phyloP scores from a whole-genome alignment of 2,329 filamentous ascomycete genomes.

The Karstenula rhodostoma region DNA sequence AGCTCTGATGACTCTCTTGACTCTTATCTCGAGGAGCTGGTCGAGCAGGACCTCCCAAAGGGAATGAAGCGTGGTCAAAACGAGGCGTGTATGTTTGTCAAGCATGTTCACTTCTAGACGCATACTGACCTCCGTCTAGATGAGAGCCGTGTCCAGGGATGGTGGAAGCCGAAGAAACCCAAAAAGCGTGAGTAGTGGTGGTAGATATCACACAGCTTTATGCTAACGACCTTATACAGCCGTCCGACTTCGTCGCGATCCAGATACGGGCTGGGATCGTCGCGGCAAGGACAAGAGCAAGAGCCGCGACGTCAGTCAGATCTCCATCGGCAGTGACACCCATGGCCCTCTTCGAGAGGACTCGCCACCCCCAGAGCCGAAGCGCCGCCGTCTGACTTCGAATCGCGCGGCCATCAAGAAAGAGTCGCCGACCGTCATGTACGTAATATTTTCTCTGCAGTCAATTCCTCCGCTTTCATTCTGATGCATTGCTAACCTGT shows the following conservation, averaged over 20 bases:
- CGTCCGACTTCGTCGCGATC: conserved; percentile 35
- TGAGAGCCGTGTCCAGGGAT: conserved; percentile 35
- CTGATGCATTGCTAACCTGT: background rate
- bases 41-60: conserved; percentile 33
- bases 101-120: background rate
- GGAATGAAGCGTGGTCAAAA: conserved; percentile 31
- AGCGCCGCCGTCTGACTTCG: background rate
- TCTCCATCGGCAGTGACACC: conserved; percentile 21
- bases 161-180: conserved; percentile 34
- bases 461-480: background rate
- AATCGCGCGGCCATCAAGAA: background rate
- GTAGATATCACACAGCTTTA: background rate
- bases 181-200: conserved; percentile 16
- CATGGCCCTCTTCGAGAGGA: conserved; percentile 7
- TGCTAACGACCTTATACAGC: background rate
- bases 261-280: conserved; percentile 36
- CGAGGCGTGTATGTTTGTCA: conserved; percentile 27
- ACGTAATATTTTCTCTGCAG: conserved; percentile 17
- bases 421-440: conserved; percentile 17
- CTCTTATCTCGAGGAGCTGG: conserved; percentile 41
- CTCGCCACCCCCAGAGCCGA: conserved; percentile 6
- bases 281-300: conserved; percentile 31
- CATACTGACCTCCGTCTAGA: conserved; percentile 14
- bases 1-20: conserved; percentile 32
- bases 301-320: conserved; percentile 19